Base-by-base conservation (phyloP, 495 filamentous ascomycete genomes). In the Penicillium egyptiacum region DNA sequence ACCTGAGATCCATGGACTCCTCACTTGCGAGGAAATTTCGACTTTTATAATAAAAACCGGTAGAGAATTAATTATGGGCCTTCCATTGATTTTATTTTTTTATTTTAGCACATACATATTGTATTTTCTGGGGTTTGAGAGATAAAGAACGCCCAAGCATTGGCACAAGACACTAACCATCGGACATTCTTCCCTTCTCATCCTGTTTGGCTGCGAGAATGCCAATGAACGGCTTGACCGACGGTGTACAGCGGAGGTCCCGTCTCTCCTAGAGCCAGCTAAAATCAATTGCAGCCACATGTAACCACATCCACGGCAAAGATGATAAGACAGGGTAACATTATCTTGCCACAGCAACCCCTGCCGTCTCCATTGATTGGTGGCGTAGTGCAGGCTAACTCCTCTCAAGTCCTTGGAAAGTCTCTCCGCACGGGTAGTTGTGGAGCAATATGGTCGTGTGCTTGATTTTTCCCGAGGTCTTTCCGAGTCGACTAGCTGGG, bases 301-400 rank as follows among this genome's bases (percentile, higher is more conserved):
- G 62, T 64, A 64, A 64, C 61, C 58, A 35, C 7, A 43, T 45
- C 17, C 12, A 28, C 30, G 48, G 55, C 50, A 48, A 53, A 50
- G 6, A 47, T 59, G 54, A 56, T 58, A 56, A 59, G 35, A 51
- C 35, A 8, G 5, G 30, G 48, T 53, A 35, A 25, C 45, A 50
- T 28, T 52, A 30, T 59, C 59, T 64, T 59, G 62, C 59, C 55
- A 64, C 62, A 25, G 37, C 17, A 30, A 30, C 16, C 47, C 31
- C 19, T 37, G 19, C 9, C 6, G 19, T 14, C 17, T 20, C 11
- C 28, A 10, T 1, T 45, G 53, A 51, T 57, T 60, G 57, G 58
- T 54, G 41, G 43, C 37, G 14, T 12, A 50, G 51, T 33, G 22
- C 19, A 28, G 28, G 37, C 52, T 55, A 46, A 51, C n/a, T 35